Conservation (phyloP, 164 flowering plant genomes). For the Warburgia ugandensis region DNA sequence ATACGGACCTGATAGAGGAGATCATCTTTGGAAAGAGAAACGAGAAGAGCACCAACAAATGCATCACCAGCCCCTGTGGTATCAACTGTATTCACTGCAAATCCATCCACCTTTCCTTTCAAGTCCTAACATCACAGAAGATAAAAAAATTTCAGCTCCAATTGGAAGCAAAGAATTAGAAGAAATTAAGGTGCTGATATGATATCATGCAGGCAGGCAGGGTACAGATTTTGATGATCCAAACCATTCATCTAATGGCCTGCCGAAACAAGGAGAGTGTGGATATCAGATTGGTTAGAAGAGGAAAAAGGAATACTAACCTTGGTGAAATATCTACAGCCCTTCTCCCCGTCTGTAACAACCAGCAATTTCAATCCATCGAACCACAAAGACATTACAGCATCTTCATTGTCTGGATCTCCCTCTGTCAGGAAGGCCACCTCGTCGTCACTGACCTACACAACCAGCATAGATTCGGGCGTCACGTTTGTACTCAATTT, state of each 20-base stretch:
- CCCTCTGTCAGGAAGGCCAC: slow-evolving; percentile 52
- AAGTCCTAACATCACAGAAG: slow-evolving; percentile 30
- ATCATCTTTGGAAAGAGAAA: slow-evolving; percentile 23
- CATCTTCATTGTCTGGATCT: slow-evolving; percentile 43
- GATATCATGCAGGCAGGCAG: too few species aligned
- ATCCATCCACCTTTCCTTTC: slow-evolving; percentile 50
- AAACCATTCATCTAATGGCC: too few species aligned
- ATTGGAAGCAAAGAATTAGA: background rate
- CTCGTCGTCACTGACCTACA: slow-evolving; percentile 64
- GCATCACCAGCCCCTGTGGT: slow-evolving; percentile 87
- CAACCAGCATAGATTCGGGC: too few species aligned
- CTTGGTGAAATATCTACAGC: slow-evolving; percentile 78
- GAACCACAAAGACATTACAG: slow-evolving; percentile 42
- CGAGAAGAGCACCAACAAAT: slow-evolving; percentile 65
- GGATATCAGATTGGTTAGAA: too few species aligned
- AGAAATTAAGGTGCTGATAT: background rate
- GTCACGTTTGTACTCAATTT: too few species aligned
- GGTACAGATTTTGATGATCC: too few species aligned
- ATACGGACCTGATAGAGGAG: slow-evolving; percentile 6
- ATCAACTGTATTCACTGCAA: slow-evolving; percentile 50
- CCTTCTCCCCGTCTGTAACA: slow-evolving; percentile 70
- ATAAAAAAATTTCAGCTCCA: background rate
- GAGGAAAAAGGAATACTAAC: slow-evolving; percentile 5
- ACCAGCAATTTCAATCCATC: slow-evolving; percentile 53
- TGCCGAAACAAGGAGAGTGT: too few species aligned